These are phyloP conservation scores for Lasiosphaeria miniovina DNA, from an alignment of 495 filamentous ascomycete species.

Conservation along the genomic window DNA sequence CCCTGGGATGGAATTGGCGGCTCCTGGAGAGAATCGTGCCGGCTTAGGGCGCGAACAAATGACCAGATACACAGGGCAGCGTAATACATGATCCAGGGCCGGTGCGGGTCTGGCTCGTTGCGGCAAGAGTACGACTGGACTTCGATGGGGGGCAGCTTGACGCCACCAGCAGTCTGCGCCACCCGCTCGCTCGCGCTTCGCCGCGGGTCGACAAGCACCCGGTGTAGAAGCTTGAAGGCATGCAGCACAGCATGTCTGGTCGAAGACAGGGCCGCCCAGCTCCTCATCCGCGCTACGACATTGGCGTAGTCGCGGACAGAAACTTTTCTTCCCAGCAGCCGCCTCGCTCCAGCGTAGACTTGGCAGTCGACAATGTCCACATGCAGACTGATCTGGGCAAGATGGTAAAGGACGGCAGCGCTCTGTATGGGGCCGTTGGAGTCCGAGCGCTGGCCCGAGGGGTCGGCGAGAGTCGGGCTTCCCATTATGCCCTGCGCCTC, in stretches of 20 bases:
- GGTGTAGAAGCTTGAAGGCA: constrained; percentile 78
- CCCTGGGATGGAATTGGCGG: constrained; percentile 12
- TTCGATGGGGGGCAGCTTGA: constrained; percentile 33
- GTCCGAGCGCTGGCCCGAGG: constrained; percentile 33
- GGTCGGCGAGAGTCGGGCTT: constrained; percentile 38
- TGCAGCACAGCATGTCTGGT: constrained; percentile 91
- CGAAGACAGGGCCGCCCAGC: constrained; percentile 78
- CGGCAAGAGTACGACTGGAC: constrained; percentile 66
- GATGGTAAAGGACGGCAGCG: constrained; percentile 81
- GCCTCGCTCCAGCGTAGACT: constrained; percentile 81
- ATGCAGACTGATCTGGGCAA: constrained; percentile 94
- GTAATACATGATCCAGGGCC: constrained; percentile 96
- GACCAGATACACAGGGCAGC: constrained; percentile 89
- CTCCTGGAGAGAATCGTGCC: constrained; percentile 33
- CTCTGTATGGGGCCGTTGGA: constrained; percentile 81
- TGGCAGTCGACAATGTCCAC: constrained; percentile 94
- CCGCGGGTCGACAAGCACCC: constrained; percentile 63
- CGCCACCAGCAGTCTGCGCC: constrained; percentile 18
- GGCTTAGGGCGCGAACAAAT: constrained; percentile 83
- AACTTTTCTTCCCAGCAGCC: constrained; percentile 81
- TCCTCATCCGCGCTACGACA: constrained; percentile 75
- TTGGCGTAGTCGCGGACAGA: constrained; percentile 74
- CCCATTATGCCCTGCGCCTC: constrained; percentile 54
- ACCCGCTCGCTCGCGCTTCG: constrained; percentile 35
- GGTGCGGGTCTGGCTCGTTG: constrained; percentile 83